Conservation (phyloP, 2,329 filamentous ascomycete species). For the Colletotrichum graminicola region DNA sequence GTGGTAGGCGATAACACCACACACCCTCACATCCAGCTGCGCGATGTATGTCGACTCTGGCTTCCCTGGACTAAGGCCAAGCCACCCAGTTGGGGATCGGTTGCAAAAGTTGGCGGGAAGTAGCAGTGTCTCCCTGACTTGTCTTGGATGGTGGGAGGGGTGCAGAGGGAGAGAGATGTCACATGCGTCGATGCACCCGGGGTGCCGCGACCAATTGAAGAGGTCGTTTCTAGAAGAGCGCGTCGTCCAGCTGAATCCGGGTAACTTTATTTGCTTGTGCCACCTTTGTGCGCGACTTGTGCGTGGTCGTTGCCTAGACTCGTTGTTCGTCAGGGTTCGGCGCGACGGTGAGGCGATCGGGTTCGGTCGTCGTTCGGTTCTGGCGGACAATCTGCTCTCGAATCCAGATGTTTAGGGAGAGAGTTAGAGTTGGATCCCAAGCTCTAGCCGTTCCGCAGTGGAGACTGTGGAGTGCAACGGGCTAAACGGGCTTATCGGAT, state of each 20-base stretch:
- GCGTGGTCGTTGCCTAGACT: background rate
- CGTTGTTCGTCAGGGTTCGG: background rate
- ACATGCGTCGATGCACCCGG: constrained; percentile 41
- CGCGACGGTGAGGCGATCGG: constrained; percentile 11
- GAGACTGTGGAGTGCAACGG: constrained; percentile 36
- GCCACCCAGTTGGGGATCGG: constrained; percentile 31
- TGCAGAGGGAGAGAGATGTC: constrained; percentile 40
- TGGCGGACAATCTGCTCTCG: constrained; percentile 28
- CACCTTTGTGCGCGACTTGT: background rate
- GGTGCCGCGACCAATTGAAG: constrained; percentile 39
- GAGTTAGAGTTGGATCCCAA: constrained; percentile 26
- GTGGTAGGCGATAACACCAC: constrained; percentile 39
- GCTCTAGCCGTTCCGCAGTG: constrained; percentile 39
- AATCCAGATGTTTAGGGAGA: constrained; percentile 36
- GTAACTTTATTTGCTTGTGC: constrained; percentile 13
- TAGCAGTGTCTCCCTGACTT: constrained; percentile 37
- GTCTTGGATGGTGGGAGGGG: constrained; percentile 40
- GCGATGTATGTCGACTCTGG: constrained; percentile 32
- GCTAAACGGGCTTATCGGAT: constrained; percentile 34
- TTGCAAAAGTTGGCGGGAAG: constrained; percentile 41
- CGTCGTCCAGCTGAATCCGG: constrained; percentile 22
- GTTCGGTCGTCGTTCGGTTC: constrained; percentile 23
- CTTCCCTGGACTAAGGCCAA: constrained; percentile 24
- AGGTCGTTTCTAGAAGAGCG: constrained; percentile 17
- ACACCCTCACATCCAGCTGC: constrained; percentile 42